Base-by-base conservation (phyloP, 768 basidiomycete species). In the Leccinum uliginosum region DNA sequence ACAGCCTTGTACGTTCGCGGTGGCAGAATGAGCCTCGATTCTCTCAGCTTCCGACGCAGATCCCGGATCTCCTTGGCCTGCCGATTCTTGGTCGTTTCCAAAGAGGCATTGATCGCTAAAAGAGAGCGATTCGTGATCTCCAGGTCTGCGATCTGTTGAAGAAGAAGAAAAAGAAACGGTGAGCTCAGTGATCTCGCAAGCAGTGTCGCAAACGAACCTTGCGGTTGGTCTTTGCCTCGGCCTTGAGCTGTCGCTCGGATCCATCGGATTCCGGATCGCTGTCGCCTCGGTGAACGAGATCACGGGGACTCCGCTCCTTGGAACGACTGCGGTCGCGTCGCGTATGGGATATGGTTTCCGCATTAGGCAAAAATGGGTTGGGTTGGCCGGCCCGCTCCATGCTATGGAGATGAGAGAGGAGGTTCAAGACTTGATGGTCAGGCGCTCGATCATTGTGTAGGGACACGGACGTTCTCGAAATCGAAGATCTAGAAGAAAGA, bases 101-200 rank as follows among this genome's bases (percentile, higher is more conserved):
- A 78, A 17, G 87, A 81, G 2, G 86, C 76, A 65, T 95, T 96
- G 73, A 96, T 93, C 2, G 84, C 83, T 47, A 95, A 78, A 17
- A 96, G 79, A 1, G 93, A 96, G 32, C 83, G 80, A 70, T 93
- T 95, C 6, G 91, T 87, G 65, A 96, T 96, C 72, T 95, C 91
- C 11, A 96, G 78, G 74, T 96, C 93, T 12, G 89, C 90, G 56
- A 96, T 95, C 93, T 96, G 57, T 17, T 45, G 23, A n/a, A n/a
- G n/a, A n/a, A n/a, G n/a, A n/a, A n/a, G 30, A 4, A 21, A 27
- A 17, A 19, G 38, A 43, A 51, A 59, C 15, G n/a, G 14, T 35
- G 45, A 40, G 12, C 23, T 64, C 32, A 59, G 53, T 27, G 52
- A 30, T 45, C 27, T 34, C 21, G 14, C 34, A 35, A 26, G 50